Evolutionary conservation across 1,139 yeast species (phyloP).

Genomic region (Debaryomyces sp.): DNA sequence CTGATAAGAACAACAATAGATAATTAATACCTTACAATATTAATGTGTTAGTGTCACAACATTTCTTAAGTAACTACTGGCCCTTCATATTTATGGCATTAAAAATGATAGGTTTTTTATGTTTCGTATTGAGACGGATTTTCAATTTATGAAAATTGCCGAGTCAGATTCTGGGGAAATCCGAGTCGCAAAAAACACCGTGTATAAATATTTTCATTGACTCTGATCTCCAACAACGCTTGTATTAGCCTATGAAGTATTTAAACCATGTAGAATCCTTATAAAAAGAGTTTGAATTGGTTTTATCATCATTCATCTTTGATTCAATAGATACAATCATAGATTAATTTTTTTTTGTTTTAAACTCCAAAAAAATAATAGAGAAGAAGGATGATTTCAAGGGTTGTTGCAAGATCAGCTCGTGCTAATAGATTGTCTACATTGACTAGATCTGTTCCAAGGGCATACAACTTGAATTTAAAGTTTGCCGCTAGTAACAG

Average conservation of each 20-base stretch:
- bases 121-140: not conserved
- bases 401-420: conserved; percentile 7
- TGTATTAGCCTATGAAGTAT: not conserved
- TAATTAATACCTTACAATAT: not conserved
- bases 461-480: not conserved
- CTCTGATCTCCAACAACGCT: not conserved
- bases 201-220: conserved; percentile 1
- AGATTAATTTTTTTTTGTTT: conserved; percentile 2
- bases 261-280: conserved; percentile 1
- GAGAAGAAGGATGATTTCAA: conserved; percentile 6
- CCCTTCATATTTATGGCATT: not conserved
- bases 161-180: not conserved
- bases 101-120: not conserved
- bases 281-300: not conserved
- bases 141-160: not conserved
- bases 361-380: not conserved
- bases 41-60: not conserved
- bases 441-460: conserved; percentile 3
- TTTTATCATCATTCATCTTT: conserved; percentile 1
- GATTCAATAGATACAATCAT: conserved; percentile 3
- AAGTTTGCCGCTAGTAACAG: conserved; percentile 10
- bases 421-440: conserved; percentile 3
- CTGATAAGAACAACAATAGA: not conserved
- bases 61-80: not conserved
- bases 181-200: conserved; percentile 3